Evolutionary conservation across 768 basidiomycete genomes (phyloP).

Genomic region (Lactarius psammicola): DNA sequence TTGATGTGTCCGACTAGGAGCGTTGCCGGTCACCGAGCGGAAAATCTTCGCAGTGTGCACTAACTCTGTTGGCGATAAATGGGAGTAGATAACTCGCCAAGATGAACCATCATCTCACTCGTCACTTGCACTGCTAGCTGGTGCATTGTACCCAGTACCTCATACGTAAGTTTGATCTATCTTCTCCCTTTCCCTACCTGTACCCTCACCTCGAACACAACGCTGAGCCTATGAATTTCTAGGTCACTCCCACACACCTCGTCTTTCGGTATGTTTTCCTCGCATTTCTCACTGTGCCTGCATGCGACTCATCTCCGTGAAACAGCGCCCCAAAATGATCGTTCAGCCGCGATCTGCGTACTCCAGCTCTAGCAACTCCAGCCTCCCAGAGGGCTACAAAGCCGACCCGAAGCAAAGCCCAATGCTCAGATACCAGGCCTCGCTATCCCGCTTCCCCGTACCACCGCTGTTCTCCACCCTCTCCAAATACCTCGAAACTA

Average conservation of each 20-base stretch:
- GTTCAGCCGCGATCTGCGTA: neutral
- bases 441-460: constrained; percentile 76
- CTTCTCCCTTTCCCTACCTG: neutral
- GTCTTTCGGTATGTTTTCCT: constrained; percentile 15
- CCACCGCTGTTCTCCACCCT: constrained; percentile 81
- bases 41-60: neutral
- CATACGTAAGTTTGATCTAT: neutral
- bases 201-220: constrained; percentile 4
- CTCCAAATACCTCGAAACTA: constrained; percentile 83
- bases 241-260: neutral
- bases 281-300: neutral
- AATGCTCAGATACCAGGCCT: constrained; percentile 74
- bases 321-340: constrained; percentile 1
- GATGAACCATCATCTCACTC: neutral
- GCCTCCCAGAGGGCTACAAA: constrained; percentile 45
- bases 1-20: neutral
- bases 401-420: constrained; percentile 56
- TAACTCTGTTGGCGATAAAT: neutral
- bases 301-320: neutral
- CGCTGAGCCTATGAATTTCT: constrained; percentile 2
- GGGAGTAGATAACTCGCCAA: neutral
- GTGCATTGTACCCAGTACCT: neutral
- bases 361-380: constrained; percentile 15
- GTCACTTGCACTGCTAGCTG: neutral
- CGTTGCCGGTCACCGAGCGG: neutral